Evolutionary conservation across 176 grass and related monocot species (phyloP).

Genomic region (Bonia amplexicaulis): DNA sequence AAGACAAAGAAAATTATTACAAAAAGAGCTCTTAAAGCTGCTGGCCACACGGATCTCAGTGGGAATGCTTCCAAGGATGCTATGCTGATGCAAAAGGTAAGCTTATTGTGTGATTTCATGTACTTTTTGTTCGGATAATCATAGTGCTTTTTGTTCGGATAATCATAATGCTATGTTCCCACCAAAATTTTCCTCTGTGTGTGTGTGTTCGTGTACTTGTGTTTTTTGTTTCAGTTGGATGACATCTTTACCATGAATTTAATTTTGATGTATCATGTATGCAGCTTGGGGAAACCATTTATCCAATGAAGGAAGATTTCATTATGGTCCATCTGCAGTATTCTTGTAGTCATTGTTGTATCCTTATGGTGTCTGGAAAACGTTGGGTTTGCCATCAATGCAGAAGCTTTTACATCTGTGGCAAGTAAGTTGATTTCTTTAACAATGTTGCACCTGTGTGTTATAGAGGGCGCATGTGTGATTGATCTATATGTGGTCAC

Average conservation of each 20-base stretch:
- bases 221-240: slow-evolving; percentile 29
- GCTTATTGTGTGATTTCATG: slow-evolving; percentile 3
- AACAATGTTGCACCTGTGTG: neutral
- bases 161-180: neutral
- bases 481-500: slow-evolving; percentile 3
- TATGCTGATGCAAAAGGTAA: slow-evolving; percentile 94
- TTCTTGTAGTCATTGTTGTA: slow-evolving; percentile 82
- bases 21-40: slow-evolving; percentile 93
- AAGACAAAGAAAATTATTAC: slow-evolving; percentile 94
- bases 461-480: slow-evolving; percentile 1
- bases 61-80: slow-evolving; percentile 90
- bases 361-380: slow-evolving; percentile 83
- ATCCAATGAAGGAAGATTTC: slow-evolving; percentile 99
- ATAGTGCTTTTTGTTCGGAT: slow-evolving; percentile 14
- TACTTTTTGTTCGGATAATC: slow-evolving; percentile 8
- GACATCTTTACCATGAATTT: slow-evolving; percentile 25
- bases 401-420: slow-evolving; percentile 85
- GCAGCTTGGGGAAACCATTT: slow-evolving; percentile 95
- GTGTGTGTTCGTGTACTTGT: neutral
- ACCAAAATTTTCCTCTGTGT: neutral
- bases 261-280: slow-evolving; percentile 35
- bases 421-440: slow-evolving; percentile 62
- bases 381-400: slow-evolving; percentile 91
- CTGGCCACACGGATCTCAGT: slow-evolving; percentile 87
- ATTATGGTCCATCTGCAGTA: slow-evolving; percentile 99